Evolutionary conservation across 2,329 filamentous ascomycete genomes (phyloP).

Genomic region (Curvularia sp.): DNA sequence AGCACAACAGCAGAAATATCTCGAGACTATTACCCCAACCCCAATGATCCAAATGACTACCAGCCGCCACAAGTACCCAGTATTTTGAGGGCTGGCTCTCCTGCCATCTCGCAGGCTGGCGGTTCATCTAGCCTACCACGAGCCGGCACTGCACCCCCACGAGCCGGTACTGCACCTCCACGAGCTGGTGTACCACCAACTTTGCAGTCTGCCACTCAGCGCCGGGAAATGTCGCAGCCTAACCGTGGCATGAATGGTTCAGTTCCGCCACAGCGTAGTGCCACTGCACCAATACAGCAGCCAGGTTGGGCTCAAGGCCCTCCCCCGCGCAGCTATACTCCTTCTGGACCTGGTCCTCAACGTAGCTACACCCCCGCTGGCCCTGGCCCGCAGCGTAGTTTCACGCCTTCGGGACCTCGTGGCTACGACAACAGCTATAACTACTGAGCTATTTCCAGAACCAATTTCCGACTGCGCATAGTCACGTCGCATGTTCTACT

Average conservation of each 20-base stretch:
- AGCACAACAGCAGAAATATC: slow-evolving; percentile 29
- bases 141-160: slow-evolving; percentile 37
- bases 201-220: slow-evolving; percentile 49
- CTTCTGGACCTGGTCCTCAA: slow-evolving; percentile 5
- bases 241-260: slow-evolving; percentile 36
- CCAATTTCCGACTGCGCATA: background rate
- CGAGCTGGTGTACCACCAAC: slow-evolving; percentile 43
- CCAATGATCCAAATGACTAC: slow-evolving; percentile 33
- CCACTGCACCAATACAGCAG: slow-evolving; percentile 45
- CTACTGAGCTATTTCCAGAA: slow-evolving; percentile 22
- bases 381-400: slow-evolving; percentile 10
- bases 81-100: slow-evolving; percentile 40
- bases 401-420: slow-evolving; percentile 27
- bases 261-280: slow-evolving; percentile 38
- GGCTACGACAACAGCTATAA: slow-evolving; percentile 31
- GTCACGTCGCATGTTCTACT: background rate
- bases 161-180: slow-evolving; percentile 42
- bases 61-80: slow-evolving; percentile 36
- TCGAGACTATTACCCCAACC: slow-evolving; percentile 30
- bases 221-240: slow-evolving; percentile 46
- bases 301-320: slow-evolving; percentile 36
- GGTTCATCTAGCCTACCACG: slow-evolving; percentile 33
- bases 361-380: slow-evolving; percentile 14
- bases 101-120: slow-evolving; percentile 30
- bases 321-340: slow-evolving; percentile 30